Evolutionary conservation across 2,329 filamentous ascomycete genomes (phyloP).

Genomic region (Venturia carpophila): DNA sequence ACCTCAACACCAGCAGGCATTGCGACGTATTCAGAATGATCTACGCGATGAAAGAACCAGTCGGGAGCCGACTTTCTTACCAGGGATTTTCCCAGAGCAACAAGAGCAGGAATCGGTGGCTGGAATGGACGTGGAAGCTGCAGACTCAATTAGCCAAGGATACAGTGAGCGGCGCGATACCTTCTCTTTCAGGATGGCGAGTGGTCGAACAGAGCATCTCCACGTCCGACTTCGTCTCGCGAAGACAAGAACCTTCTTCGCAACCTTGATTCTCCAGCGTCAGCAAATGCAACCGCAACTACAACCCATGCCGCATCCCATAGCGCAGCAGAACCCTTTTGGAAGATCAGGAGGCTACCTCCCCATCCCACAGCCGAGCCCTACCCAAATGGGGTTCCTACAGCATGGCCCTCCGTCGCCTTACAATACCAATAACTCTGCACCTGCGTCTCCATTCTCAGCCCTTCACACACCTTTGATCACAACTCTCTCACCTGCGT

Average conservation of each 20-base stretch:
- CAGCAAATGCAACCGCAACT: constrained; percentile 1
- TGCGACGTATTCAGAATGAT: constrained; percentile 38
- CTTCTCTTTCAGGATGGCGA: constrained; percentile 13
- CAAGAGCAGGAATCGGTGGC: constrained; percentile 36
- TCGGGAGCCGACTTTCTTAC: constrained; percentile 43
- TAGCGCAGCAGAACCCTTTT: too few species aligned
- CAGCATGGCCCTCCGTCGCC: constrained; percentile 1
- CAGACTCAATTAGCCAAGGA: constrained; percentile 38
- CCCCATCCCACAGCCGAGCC: neutral
- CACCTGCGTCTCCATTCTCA: constrained; percentile 18
- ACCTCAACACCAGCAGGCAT: constrained; percentile 33
- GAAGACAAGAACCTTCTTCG: constrained; percentile 19
- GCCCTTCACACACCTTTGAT: constrained; percentile 11
- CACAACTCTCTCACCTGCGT: constrained; percentile 15
- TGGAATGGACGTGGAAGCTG: constrained; percentile 34
- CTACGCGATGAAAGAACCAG: constrained; percentile 41
- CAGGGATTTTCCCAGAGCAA: constrained; percentile 39
- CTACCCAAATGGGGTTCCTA: constrained; percentile 1
- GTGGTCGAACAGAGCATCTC: constrained; percentile 12
- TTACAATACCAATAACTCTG: constrained; percentile 4
- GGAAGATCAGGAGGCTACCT: constrained; percentile 4
- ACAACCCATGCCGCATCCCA: neutral
- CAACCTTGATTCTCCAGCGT: constrained; percentile 15
- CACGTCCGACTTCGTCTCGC: constrained; percentile 14
- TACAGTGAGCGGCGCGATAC: constrained; percentile 18